phyloP scores from a whole-genome alignment of 1,284 basidiomycete genomes.

The Papiliotrema fonsecae region DNA sequence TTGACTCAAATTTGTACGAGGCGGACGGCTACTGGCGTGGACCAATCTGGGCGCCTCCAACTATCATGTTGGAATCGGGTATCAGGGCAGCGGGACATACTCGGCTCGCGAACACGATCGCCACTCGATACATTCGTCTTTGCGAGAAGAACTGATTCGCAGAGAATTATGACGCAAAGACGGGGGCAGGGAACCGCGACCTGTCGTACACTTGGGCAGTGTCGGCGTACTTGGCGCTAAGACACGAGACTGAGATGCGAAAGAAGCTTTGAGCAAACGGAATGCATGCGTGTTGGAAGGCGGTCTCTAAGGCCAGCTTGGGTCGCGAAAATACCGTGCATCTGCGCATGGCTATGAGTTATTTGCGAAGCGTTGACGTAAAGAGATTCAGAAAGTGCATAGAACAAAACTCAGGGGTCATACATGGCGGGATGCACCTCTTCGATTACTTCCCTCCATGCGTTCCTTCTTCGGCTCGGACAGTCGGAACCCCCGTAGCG shows the following conservation, averaged over 20 bases:
- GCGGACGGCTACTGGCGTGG: constrained; percentile 8
- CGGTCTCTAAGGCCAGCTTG: too few relatives aligned
- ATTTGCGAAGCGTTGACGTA: too few relatives aligned
- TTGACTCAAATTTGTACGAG: constrained; percentile 4
- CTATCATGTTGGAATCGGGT: constrained; percentile 4
- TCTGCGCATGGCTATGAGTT: too few relatives aligned
- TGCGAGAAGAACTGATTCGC: constrained; percentile 6
- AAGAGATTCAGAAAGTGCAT: too few relatives aligned
- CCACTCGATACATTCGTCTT: background rate
- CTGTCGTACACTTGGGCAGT: constrained; percentile 8
- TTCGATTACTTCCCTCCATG: too few relatives aligned
- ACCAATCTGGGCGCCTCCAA: constrained; percentile 9
- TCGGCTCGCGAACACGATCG: background rate
- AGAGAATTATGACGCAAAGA: constrained; percentile 5
- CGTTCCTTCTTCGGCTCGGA: too few relatives aligned
- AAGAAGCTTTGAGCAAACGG: too few relatives aligned
- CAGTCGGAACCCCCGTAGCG: too few relatives aligned
- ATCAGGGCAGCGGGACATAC: background rate
- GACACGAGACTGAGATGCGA: background rate
- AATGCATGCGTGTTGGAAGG: too few relatives aligned
- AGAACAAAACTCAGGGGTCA: too few relatives aligned
- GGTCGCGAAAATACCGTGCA: too few relatives aligned
- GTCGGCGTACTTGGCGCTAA: constrained; percentile 3
- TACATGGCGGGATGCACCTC: too few relatives aligned
- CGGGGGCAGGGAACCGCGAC: constrained; percentile 4